phyloP scores from a whole-genome alignment of 208 protist species.

The Acanthamoeba rhysodes region DNA sequence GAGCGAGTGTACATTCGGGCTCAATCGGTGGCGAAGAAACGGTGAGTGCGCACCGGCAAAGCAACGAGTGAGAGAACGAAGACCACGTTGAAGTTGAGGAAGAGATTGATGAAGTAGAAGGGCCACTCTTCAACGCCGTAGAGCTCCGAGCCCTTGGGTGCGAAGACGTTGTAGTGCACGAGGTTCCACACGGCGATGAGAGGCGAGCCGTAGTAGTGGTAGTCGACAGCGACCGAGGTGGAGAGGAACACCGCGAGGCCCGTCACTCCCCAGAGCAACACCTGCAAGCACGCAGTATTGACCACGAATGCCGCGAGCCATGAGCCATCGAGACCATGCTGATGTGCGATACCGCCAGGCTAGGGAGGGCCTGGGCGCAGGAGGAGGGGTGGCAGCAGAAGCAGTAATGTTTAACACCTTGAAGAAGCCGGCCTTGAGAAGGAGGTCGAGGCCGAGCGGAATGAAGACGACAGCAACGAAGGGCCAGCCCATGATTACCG shows the following conservation, averaged over 20 bases:
- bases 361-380: background rate
- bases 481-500: slow-evolving; percentile 93
- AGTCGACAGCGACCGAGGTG: slow-evolving; percentile 34
- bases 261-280: slow-evolving; percentile 42
- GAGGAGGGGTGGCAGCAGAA: background rate
- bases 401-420: background rate
- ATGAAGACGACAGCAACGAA: slow-evolving; percentile 92
- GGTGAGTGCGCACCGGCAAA: slow-evolving; percentile 62
- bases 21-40: background rate
- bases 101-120: slow-evolving; percentile 95
- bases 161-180: slow-evolving; percentile 89
- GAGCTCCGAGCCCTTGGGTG: slow-evolving; percentile 88
- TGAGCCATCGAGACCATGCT: background rate
- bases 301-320: background rate
- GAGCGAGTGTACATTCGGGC: background rate
- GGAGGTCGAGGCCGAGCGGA: slow-evolving; percentile 92
- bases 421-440: slow-evolving; percentile 80
- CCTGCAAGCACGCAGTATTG: background rate
- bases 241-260: slow-evolving; percentile 60
- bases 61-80: slow-evolving; percentile 89
- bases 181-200: slow-evolving; percentile 87
- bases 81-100: slow-evolving; percentile 96
- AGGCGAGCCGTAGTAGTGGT: slow-evolving; percentile 66
- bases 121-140: slow-evolving; percentile 95
- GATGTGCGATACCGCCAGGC: too few relatives aligned